A percentile compares a stretch with the other conserved stretches of the same genome.
These are phyloP conservation scores for Paramarasmius palmivorus DNA, from an alignment of 1,284 basidiomycete genomes.

Conservation along the genomic window DNA sequence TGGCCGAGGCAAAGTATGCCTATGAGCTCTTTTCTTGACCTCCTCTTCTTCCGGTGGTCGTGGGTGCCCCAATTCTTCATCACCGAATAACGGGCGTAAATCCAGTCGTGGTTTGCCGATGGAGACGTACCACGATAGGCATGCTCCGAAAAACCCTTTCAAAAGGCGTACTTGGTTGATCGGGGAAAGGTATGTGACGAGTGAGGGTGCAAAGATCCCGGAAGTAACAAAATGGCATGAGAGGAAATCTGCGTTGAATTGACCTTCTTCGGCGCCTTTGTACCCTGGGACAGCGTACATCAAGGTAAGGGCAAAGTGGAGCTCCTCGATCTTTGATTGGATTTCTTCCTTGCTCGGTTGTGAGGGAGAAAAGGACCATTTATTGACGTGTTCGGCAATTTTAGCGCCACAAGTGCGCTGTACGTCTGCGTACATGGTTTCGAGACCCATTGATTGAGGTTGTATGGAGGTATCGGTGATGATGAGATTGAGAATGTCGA, in stretches of 20 bases:
- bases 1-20: not conserved
- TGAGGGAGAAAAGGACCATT: slow-evolving; percentile 41
- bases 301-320: slow-evolving; percentile 37
- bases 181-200: slow-evolving; percentile 29
- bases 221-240: slow-evolving; percentile 46
- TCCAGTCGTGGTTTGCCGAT: slow-evolving; percentile 37
- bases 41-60: not conserved
- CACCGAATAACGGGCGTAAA: slow-evolving; percentile 36
- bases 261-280: slow-evolving; percentile 18
- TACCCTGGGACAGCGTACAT: slow-evolving; percentile 42
- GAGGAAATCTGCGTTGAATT: slow-evolving; percentile 41
- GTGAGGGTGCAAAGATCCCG: slow-evolving; percentile 37
- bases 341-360: slow-evolving; percentile 29
- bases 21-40: not conserved
- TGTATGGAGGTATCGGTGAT: slow-evolving; percentile 38
- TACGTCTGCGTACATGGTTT: slow-evolving; percentile 21
- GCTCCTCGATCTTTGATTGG: slow-evolving; percentile 43
- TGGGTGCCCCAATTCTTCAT: slow-evolving; percentile 6
- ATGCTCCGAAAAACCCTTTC: slow-evolving; percentile 34
- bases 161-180: slow-evolving; percentile 33
- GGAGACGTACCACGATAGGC: slow-evolving; percentile 35
- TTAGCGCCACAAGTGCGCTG: slow-evolving; percentile 31
- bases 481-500: slow-evolving; percentile 43
- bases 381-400: slow-evolving; percentile 40
- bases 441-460: slow-evolving; percentile 11